These are phyloP conservation scores for Mortierella sp. DNA, from an alignment of 371 early-diverging fungal genomes.

Conservation along the genomic window DNA sequence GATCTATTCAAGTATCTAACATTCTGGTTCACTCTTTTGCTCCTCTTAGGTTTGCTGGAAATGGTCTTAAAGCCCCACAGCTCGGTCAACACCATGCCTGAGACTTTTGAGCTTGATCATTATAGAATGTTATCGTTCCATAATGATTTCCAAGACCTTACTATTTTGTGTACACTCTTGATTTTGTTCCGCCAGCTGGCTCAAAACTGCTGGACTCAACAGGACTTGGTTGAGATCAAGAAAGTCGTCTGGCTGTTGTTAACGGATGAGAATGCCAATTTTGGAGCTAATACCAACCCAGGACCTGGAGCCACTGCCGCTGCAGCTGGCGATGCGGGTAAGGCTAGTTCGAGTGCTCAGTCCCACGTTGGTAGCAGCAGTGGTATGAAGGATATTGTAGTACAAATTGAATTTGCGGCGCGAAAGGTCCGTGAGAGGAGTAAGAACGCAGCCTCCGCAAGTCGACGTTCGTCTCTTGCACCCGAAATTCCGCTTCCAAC, in stretches of 20 bases:
- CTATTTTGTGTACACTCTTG: slow-evolving; percentile 70
- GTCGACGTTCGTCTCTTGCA: slow-evolving; percentile 23
- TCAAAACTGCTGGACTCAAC: slow-evolving; percentile 56
- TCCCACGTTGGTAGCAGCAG: slow-evolving; percentile 17
- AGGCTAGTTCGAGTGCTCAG: neutral
- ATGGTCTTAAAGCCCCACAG: slow-evolving; percentile 45
- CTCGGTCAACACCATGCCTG: slow-evolving; percentile 57
- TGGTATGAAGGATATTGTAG: slow-evolving; percentile 55
- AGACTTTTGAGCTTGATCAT: slow-evolving; percentile 74
- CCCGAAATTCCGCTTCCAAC: slow-evolving; percentile 17
- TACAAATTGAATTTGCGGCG: slow-evolving; percentile 56
- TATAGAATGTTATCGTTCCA: slow-evolving; percentile 72
- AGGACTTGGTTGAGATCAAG: slow-evolving; percentile 61
- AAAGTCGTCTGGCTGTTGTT: slow-evolving; percentile 54
- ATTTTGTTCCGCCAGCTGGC: slow-evolving; percentile 74
- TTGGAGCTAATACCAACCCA: slow-evolving; percentile 35
- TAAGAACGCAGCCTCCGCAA: slow-evolving; percentile 5
- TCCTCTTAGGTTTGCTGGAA: slow-evolving; percentile 39
- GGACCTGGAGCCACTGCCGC: slow-evolving; percentile 12
- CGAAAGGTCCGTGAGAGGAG: slow-evolving; percentile 51
- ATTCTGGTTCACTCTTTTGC: neutral
- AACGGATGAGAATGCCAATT: slow-evolving; percentile 57
- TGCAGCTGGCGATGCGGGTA: neutral
- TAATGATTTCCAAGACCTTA: slow-evolving; percentile 81
- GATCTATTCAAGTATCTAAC: neutral